These are phyloP conservation scores for Erigeron canadensis DNA, from an alignment of 129 eudicot genomes.

Conservation along the genomic window DNA sequence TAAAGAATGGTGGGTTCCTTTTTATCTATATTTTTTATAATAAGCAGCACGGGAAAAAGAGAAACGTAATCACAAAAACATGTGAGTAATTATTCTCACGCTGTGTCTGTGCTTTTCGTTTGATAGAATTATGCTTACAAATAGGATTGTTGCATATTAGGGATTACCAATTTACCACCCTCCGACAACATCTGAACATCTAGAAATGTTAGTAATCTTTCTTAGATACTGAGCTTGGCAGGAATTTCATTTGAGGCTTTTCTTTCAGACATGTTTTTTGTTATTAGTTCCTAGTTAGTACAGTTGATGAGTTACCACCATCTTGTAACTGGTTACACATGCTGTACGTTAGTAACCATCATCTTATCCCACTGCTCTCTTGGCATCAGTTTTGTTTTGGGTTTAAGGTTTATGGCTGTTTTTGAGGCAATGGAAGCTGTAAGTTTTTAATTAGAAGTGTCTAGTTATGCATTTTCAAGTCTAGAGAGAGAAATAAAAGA, in stretches of 20 bases:
- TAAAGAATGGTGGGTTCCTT: neutral
- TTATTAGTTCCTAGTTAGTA: neutral
- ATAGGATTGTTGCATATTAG: neutral
- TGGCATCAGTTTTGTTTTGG: too few relatives aligned
- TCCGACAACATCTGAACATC: slow-evolving; percentile 2
- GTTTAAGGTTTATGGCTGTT: too few relatives aligned
- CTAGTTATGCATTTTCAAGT: too few relatives aligned
- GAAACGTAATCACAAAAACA: neutral
- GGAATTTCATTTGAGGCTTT: neutral
- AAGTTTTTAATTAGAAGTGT: too few relatives aligned
- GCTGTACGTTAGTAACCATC: too few relatives aligned
- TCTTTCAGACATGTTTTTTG: neutral
- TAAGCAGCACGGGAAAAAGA: slow-evolving; percentile 4
- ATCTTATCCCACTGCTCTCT: too few relatives aligned
- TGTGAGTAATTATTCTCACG: neutral
- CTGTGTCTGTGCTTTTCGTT: neutral
- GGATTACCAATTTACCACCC: neutral
- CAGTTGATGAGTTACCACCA: too few relatives aligned
- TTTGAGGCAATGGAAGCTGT: too few relatives aligned
- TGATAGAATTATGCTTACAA: neutral
- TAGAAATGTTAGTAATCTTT: slow-evolving; percentile 1
- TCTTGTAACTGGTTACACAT: too few relatives aligned
- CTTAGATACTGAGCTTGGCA: neutral
- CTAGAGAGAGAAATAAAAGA: too few relatives aligned
- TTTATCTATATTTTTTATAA: slow-evolving; percentile 6